Percentiles rank a stretch among this genome's conserved stretches.
Conservation (phyloP, 352 stramenopile genomes). For the Pythium dissimile region DNA sequence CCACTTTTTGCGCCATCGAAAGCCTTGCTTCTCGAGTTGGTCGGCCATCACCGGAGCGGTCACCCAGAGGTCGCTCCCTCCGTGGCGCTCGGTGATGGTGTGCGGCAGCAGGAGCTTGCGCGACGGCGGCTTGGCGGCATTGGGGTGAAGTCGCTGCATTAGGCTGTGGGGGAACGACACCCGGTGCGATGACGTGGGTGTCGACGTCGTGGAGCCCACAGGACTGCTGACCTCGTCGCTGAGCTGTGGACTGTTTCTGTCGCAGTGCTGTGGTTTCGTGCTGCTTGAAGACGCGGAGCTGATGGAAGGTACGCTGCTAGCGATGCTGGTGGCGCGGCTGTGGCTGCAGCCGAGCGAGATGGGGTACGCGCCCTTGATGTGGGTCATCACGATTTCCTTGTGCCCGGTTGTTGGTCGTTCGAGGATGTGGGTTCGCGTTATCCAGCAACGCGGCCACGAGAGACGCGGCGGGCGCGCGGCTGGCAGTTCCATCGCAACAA, state of each 20-base stretch:
- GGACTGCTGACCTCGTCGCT: background rate
- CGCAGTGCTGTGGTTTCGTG: background rate
- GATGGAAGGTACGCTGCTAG: slow-evolving; percentile 8
- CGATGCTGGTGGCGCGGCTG: slow-evolving; percentile 19
- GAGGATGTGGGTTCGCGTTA: slow-evolving; percentile 18
- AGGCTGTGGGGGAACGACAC: slow-evolving; percentile 17
- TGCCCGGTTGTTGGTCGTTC: background rate
- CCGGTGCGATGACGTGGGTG: background rate
- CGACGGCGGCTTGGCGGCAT: slow-evolving; percentile 10
- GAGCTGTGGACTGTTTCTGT: background rate
- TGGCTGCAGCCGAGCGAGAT: slow-evolving; percentile 1
- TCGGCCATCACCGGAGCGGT: slow-evolving; percentile 67
- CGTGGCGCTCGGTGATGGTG: slow-evolving; percentile 73
- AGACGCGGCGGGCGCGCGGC: slow-evolving; percentile 24
- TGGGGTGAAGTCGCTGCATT: slow-evolving; percentile 15
- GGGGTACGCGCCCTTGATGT: background rate
- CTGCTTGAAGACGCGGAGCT: background rate
- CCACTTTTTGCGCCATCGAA: slow-evolving; percentile 78
- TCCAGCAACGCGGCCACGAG: slow-evolving; percentile 19
- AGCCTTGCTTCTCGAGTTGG: slow-evolving; percentile 70
- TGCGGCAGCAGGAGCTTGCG: slow-evolving; percentile 49
- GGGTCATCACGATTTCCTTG: background rate
- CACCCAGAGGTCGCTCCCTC: slow-evolving; percentile 68
- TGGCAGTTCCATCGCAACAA: slow-evolving; percentile 25
- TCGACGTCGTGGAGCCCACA: background rate